phyloP scores from a whole-genome alignment of 148 eudicot species.

The Rhododendron ferrugineum region DNA sequence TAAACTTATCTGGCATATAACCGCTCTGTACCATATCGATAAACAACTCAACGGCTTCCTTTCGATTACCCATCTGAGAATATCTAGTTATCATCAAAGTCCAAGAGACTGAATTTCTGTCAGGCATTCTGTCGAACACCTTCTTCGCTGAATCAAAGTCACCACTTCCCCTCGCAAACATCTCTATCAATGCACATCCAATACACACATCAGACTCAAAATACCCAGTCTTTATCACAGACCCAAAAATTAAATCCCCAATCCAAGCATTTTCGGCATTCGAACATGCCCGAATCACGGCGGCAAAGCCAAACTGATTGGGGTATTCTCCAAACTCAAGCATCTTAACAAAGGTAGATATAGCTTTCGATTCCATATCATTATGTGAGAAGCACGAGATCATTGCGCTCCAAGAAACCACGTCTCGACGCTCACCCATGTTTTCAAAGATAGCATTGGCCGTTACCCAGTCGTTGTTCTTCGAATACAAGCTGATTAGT shows the following conservation, averaged over 20 bases:
- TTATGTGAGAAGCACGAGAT: no score
- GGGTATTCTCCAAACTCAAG: no score
- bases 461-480: no score
- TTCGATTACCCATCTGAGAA: slow-evolving; percentile 36
- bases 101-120: slow-evolving; percentile 51
- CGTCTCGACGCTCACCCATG: no score
- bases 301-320: no score
- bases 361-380: no score
- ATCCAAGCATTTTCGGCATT: no score
- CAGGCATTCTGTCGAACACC: slow-evolving; percentile 66
- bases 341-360: no score
- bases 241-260: slow-evolving; percentile 52
- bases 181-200: slow-evolving; percentile 60
- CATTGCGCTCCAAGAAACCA: no score
- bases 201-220: slow-evolving; percentile 46
- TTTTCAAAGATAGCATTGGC: no score
- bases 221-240: slow-evolving; percentile 41
- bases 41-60: slow-evolving; percentile 40
- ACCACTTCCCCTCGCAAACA: slow-evolving; percentile 44
- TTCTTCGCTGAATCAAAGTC: slow-evolving; percentile 45
- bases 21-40: slow-evolving; percentile 44
- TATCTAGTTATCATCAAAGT: slow-evolving; percentile 57
- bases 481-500: no score
- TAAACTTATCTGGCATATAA: background rate
- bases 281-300: no score